Evolutionary conservation across 768 basidiomycete genomes (phyloP).

Genomic region (Exidia glandulosa): DNA sequence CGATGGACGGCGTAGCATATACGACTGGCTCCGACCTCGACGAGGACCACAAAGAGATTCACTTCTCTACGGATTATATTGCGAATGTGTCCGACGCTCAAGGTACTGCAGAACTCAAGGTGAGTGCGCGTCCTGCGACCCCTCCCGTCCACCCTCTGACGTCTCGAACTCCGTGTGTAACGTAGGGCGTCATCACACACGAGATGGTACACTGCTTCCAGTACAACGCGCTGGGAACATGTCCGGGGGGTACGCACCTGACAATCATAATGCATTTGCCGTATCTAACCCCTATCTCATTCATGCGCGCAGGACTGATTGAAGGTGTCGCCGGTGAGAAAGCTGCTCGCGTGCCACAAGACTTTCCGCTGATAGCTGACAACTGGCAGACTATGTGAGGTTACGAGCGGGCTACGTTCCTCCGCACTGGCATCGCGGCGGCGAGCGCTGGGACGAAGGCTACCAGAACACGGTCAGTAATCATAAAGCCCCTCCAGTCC

Average conservation of each 20-base stretch:
- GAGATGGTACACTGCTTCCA: constrained; percentile 78
- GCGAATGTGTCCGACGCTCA: constrained; percentile 8
- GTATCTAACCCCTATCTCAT: not conserved
- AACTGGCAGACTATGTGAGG: constrained; percentile 54
- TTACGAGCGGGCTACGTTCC: constrained; percentile 45
- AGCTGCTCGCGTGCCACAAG: not conserved
- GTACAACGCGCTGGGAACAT: constrained; percentile 46
- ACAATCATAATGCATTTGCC: not conserved
- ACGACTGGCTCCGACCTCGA: constrained; percentile 40
- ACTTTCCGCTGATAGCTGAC: not conserved
- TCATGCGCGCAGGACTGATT: constrained; percentile 32
- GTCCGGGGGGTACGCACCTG: constrained; percentile 34
- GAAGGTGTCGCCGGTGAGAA: constrained; percentile 66
- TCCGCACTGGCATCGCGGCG: constrained; percentile 55
- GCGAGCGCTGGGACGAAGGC: constrained; percentile 59
- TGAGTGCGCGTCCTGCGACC: not conserved
- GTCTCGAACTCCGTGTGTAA: constrained; percentile 40
- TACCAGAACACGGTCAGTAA: constrained; percentile 44
- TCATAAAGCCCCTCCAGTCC: not conserved
- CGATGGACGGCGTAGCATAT: constrained; percentile 60
- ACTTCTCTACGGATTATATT: constrained; percentile 60
- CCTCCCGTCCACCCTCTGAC: not conserved
- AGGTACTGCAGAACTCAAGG: constrained; percentile 6
- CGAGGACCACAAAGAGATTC: constrained; percentile 55
- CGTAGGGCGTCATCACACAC: constrained; percentile 58